These are phyloP conservation scores for Sphaerulina vaccinii DNA, from an alignment of 2,329 filamentous ascomycete species.

Conservation along the genomic window DNA sequence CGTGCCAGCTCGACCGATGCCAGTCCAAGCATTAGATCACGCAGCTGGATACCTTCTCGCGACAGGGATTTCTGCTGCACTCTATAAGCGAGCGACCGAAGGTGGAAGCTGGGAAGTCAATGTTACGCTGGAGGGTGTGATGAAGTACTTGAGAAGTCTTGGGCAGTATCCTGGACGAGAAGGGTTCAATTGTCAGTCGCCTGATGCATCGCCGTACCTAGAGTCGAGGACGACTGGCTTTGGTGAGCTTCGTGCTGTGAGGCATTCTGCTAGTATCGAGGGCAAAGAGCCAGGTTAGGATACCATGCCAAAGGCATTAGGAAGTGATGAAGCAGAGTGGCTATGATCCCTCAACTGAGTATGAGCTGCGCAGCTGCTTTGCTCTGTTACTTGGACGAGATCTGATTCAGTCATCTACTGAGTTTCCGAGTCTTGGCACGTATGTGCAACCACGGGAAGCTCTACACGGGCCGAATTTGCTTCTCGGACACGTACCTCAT, in stretches of 20 bases:
- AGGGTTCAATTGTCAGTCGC: conserved; percentile 42
- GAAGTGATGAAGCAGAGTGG: conserved; percentile 49
- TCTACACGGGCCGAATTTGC: too few relatives aligned
- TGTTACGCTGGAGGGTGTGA: conserved; percentile 56
- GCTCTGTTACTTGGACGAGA: neutral
- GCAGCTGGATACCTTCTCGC: conserved; percentile 57
- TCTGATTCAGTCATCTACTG: too few relatives aligned
- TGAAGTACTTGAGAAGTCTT: conserved; percentile 57
- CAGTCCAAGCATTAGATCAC: conserved; percentile 59
- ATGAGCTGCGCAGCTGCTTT: neutral
- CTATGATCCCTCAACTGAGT: neutral
- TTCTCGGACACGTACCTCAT: too few relatives aligned
- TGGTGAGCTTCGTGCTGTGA: conserved; percentile 50
- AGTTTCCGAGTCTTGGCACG: too few relatives aligned
- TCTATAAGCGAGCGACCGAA: conserved; percentile 48
- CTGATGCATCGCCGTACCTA: conserved; percentile 34
- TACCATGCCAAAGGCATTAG: conserved; percentile 52
- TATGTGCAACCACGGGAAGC: too few relatives aligned
- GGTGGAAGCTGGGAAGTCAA: conserved; percentile 54
- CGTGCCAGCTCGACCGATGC: conserved; percentile 36
- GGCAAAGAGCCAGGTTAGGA: conserved; percentile 51
- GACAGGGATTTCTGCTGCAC: conserved; percentile 52
- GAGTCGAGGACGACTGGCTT: conserved; percentile 49
- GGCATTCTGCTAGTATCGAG: conserved; percentile 50
- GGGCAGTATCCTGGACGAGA: conserved; percentile 49